These are phyloP conservation scores for Cichorium intybus DNA, from an alignment of 140 eudicot genomes.

Conservation along the genomic window DNA sequence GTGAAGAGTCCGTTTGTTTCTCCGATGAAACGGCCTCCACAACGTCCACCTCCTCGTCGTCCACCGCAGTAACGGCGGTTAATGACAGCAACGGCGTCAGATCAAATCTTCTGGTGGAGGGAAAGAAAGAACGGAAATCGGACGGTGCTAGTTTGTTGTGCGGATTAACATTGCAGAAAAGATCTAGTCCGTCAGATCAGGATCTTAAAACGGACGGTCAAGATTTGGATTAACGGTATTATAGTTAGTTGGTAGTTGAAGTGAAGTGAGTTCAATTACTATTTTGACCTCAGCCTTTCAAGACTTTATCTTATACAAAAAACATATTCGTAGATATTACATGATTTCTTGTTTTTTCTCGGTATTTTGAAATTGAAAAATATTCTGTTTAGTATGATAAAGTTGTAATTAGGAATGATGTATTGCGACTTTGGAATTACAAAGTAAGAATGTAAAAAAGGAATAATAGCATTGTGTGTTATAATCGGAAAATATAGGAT, in stretches of 20 bases:
- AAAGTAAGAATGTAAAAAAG: not conserved
- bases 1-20: slow-evolving; percentile 37
- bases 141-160: slow-evolving; percentile 51
- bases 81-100: slow-evolving; percentile 46
- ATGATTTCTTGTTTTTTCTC: not conserved
- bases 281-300: not conserved
- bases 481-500: not conserved
- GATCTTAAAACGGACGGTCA: slow-evolving; percentile 12
- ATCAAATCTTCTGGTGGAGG: slow-evolving; percentile 27
- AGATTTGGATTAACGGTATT: not conserved
- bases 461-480: not conserved
- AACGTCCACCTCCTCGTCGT: slow-evolving; percentile 36
- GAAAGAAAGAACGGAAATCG: slow-evolving; percentile 34
- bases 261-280: not conserved
- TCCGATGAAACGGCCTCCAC: slow-evolving; percentile 59
- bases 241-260: not conserved
- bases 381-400: not conserved
- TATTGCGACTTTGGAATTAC: not conserved
- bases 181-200: slow-evolving; percentile 40
- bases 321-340: not conserved
- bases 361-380: not conserved
- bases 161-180: slow-evolving; percentile 51
- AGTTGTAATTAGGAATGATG: not conserved
- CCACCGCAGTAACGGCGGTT: slow-evolving; percentile 40
- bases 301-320: not conserved